phyloP scores from a whole-genome alignment of 768 basidiomycete species.

The Russula ochroleuca region DNA sequence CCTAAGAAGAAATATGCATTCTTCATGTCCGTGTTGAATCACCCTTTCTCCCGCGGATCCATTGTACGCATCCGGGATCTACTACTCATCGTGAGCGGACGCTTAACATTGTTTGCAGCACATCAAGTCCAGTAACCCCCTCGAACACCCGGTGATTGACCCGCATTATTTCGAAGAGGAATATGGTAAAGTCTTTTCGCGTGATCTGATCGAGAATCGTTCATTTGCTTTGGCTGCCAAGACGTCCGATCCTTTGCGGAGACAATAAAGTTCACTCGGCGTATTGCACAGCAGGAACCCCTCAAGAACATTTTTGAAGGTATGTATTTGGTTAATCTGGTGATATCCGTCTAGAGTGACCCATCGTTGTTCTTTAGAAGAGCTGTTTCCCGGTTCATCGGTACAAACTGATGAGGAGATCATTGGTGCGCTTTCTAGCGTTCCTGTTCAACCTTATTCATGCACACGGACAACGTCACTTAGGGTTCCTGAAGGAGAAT shows the following conservation, averaged over 20 bases:
- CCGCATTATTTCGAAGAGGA: constrained; percentile 28
- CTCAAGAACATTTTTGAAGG: constrained; percentile 24
- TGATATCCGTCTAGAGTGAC: background rate
- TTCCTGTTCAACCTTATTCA: background rate
- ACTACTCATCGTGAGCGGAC: background rate
- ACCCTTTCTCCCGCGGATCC: constrained; percentile 23
- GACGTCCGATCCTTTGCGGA: constrained; percentile 25
- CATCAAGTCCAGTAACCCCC: constrained; percentile 15
- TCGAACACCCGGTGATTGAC: constrained; percentile 22
- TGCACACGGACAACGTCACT: background rate
- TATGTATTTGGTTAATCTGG: background rate
- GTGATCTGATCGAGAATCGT: background rate
- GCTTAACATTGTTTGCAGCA: constrained; percentile 12
- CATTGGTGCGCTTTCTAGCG: background rate
- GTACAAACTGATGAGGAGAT: constrained; percentile 22
- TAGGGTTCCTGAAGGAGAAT: constrained; percentile 10
- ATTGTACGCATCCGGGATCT: constrained; percentile 13
- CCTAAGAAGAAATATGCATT: constrained; percentile 12
- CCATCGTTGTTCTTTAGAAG: constrained; percentile 6
- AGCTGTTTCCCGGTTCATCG: constrained; percentile 14
- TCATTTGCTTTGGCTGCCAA: background rate
- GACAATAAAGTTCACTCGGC: constrained; percentile 26
- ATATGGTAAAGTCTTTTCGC: constrained; percentile 15
- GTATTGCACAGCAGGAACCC: constrained; percentile 25
- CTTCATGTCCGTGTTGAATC: background rate